These are phyloP conservation scores for Begonia masoniana DNA, from an alignment of 306 rosid species.

Conservation along the genomic window DNA sequence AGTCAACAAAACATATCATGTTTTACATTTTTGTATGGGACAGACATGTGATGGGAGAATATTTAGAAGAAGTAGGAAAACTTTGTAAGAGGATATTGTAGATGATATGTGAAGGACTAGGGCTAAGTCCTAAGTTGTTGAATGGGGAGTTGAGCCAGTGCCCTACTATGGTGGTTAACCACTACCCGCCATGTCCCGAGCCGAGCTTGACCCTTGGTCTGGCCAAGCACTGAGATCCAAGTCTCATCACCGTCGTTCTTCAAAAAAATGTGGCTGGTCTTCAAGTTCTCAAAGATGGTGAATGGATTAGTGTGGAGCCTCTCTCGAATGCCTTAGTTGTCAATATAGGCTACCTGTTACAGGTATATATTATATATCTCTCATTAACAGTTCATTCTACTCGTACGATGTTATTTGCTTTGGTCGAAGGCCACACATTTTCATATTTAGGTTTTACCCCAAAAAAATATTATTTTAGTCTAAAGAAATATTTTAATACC, in stretches of 20 bases:
- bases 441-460: no score
- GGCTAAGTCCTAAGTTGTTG: constrained; percentile 23
- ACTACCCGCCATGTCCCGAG: constrained; percentile 70
- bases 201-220: constrained; percentile 58
- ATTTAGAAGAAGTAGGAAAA: constrained; percentile 21
- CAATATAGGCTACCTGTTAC: constrained; percentile 24
- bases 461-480: no score
- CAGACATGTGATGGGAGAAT: constrained; percentile 43
- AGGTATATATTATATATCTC: constrained; percentile 7
- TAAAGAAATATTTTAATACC: no score
- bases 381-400: no score
- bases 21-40: background rate
- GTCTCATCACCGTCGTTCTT: constrained; percentile 44
- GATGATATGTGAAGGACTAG: constrained; percentile 46
- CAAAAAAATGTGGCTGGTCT: constrained; percentile 49
- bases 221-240: constrained; percentile 48
- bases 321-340: constrained; percentile 22
- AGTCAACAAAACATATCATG: no score
- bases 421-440: no score
- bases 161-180: constrained; percentile 33
- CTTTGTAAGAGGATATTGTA: constrained; percentile 34
- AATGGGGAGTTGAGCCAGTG: constrained; percentile 25
- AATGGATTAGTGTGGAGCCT: constrained; percentile 31
- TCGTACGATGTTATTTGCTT: no score
- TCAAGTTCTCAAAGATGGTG: constrained; percentile 26